Base-by-base conservation (phyloP, 1,284 basidiomycete genomes). In the Ustanciosporium gigantosporum region DNA sequence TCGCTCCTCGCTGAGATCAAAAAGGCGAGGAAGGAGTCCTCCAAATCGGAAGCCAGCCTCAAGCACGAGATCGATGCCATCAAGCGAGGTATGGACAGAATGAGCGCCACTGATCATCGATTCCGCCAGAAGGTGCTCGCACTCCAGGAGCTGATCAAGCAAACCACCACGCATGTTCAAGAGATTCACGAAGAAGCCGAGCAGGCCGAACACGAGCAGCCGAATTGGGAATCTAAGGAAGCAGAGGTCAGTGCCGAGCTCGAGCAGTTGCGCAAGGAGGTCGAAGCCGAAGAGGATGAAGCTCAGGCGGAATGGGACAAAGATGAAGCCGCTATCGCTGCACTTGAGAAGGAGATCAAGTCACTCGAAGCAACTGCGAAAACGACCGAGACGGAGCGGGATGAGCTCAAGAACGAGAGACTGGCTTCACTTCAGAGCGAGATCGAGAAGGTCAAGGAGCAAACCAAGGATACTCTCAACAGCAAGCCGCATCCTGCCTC, bases 11-110 rank as follows among this genome's bases (percentile, higher is more conserved):
- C 67, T 20, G 56, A 69, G 5, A 35, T 73, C 15, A 61, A 66
- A 16, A 55, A 57, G 27, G 66, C 66, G 3, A 47, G 70, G 6
- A 66, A 68, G 42, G 70, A 71, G 16, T 46, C 69, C 3, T 66
- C 68, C 14, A 59, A 62, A 27, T 53, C 65, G 3, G 70, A 73
- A 24, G 45, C 44, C 14, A 58, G 52, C 11, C 40, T 73, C 11
- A 65, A 62, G 6, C 42, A 61, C 45, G 67, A 73, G 42, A 73
- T 73, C 29, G 70, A 73, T 27, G 68, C 68, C 14, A 44, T 70
- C 53, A 70, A 66, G 39, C 46, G 62, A 6, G 50, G 47, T 15
- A 58, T 70, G 43, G 68, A 70, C 15, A 49, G 68, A 14, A 59
- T 68, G 60, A 65, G 51, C 31, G 57, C 52, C 2, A 52, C 58